These are phyloP conservation scores for Gynochthodes officinalis DNA, from an alignment of 257 asterid species.

Conservation along the genomic window DNA sequence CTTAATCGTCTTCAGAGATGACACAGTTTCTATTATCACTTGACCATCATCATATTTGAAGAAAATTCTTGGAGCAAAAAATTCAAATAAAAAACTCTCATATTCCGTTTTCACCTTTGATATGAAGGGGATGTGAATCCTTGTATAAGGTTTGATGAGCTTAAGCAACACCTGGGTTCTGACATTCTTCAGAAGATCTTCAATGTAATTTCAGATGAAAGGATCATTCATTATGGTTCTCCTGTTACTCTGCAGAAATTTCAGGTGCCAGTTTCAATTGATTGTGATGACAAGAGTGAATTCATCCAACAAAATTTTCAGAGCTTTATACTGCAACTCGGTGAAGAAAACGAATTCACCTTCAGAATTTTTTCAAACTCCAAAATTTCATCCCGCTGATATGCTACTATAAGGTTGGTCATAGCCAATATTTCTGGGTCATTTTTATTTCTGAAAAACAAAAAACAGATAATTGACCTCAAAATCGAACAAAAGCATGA, in stretches of 20 bases:
- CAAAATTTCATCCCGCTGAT: constrained; percentile 92
- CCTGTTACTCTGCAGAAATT: constrained; percentile 72
- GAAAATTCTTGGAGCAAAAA: not conserved
- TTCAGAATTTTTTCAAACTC: constrained; percentile 94
- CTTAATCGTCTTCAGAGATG: not conserved
- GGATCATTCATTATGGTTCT: constrained; percentile 99
- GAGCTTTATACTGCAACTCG: constrained; percentile 13
- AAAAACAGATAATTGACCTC: constrained; percentile 2
- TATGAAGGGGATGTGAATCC: constrained; percentile 91
- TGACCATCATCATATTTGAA: not conserved
- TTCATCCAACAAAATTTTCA: constrained; percentile 5
- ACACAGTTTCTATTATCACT: not conserved
- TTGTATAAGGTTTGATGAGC: constrained; percentile 96
- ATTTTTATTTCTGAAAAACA: constrained; percentile 69
- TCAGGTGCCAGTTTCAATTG: constrained; percentile 8
- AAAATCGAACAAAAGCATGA: not conserved
- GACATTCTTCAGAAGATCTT: constrained; percentile 95
- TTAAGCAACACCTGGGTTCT: constrained; percentile 96
- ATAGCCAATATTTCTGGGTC: constrained; percentile 97
- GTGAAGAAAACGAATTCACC: constrained; percentile 35
- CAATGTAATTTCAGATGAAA: constrained; percentile 91
- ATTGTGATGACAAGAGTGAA: constrained; percentile 9
- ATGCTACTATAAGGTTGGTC: constrained; percentile 96
- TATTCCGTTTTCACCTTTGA: constrained; percentile 54
- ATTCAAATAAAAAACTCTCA: not conserved